A percentile compares a stretch with the other conserved stretches of the same genome.
Conservation (phyloP, 2,329 filamentous ascomycete genomes). For the Pseudonectria foliicola region DNA sequence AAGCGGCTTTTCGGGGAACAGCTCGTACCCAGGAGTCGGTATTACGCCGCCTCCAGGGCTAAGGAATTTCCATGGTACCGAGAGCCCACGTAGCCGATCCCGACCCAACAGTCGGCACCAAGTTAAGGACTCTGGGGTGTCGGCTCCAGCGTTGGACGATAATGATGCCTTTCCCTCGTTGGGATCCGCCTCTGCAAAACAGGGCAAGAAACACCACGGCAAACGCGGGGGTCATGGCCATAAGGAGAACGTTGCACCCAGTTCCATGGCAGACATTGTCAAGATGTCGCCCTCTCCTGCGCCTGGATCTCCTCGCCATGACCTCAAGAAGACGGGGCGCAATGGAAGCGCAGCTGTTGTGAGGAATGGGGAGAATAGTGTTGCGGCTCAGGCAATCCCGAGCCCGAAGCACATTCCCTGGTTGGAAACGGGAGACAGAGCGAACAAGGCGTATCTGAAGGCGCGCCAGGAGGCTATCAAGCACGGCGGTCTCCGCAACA, state of each 20-base stretch:
- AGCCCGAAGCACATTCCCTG: slow-evolving; percentile 90
- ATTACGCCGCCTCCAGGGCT: slow-evolving; percentile 65
- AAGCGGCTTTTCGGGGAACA: slow-evolving; percentile 44
- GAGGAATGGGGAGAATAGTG: slow-evolving; percentile 68
- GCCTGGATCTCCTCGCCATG: slow-evolving; percentile 52
- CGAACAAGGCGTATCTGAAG: slow-evolving; percentile 92
- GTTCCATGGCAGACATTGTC: slow-evolving; percentile 85
- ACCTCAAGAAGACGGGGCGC: slow-evolving; percentile 51
- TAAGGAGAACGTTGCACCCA: slow-evolving; percentile 62
- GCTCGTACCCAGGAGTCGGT: slow-evolving; percentile 43
- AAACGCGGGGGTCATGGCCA: slow-evolving; percentile 72
- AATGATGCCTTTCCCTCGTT: slow-evolving; percentile 92
- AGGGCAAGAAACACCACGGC: slow-evolving; percentile 85
- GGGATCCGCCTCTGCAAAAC: slow-evolving; percentile 66
- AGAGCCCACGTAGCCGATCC: slow-evolving; percentile 66
- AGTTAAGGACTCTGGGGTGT: slow-evolving; percentile 50
- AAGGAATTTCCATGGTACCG: slow-evolving; percentile 52
- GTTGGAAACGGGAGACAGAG: slow-evolving; percentile 85
- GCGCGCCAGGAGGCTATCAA: slow-evolving; percentile 94
- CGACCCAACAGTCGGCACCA: slow-evolving; percentile 75
- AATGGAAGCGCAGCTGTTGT: slow-evolving; percentile 60
- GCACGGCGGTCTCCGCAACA: slow-evolving; percentile 91
- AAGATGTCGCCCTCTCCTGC: slow-evolving; percentile 89
- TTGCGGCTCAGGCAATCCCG: slow-evolving; percentile 74
- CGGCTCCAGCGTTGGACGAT: slow-evolving; percentile 78